phyloP scores from a whole-genome alignment of 345 rosid species.

The Trapa bicornis region DNA sequence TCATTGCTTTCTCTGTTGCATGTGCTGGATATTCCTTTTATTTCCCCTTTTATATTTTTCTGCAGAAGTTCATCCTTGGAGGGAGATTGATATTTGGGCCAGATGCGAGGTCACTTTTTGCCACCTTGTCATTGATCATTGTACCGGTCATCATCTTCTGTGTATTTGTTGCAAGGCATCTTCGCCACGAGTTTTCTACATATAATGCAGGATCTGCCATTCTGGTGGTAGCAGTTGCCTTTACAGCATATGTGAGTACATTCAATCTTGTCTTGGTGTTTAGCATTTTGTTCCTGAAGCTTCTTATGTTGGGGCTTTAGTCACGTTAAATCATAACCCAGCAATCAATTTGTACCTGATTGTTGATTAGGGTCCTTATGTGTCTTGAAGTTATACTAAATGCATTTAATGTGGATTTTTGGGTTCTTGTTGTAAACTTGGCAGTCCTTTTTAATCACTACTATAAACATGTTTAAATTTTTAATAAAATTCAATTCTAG shows the following conservation, averaged over 20 bases:
- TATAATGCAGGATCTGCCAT: constrained; percentile 69
- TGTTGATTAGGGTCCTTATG: too few relatives aligned
- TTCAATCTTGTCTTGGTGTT: neutral
- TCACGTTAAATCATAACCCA: neutral
- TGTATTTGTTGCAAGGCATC: constrained; percentile 86
- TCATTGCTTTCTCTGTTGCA: neutral
- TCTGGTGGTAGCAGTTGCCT: constrained; percentile 55
- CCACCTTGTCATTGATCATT: constrained; percentile 61
- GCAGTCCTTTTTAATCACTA: neutral
- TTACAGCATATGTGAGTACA: constrained; percentile 62
- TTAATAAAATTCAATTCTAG: neutral
- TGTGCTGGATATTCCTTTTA: neutral
- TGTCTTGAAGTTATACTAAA: too few relatives aligned
- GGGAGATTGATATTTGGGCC: constrained; percentile 98
- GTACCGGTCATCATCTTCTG: constrained; percentile 68
- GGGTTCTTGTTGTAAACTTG: neutral
- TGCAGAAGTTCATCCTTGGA: constrained; percentile 71
- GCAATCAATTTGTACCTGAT: neutral
- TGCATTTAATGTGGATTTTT: too few relatives aligned
- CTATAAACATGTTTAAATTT: neutral
- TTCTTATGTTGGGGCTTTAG: neutral
- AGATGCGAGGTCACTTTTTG: constrained; percentile 70
- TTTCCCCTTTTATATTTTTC: neutral
- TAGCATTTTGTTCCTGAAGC: neutral
- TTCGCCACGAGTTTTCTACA: constrained; percentile 69